Base-by-base conservation (phyloP, 2,329 filamentous ascomycete species). In the Plenodomus lindquistii region DNA sequence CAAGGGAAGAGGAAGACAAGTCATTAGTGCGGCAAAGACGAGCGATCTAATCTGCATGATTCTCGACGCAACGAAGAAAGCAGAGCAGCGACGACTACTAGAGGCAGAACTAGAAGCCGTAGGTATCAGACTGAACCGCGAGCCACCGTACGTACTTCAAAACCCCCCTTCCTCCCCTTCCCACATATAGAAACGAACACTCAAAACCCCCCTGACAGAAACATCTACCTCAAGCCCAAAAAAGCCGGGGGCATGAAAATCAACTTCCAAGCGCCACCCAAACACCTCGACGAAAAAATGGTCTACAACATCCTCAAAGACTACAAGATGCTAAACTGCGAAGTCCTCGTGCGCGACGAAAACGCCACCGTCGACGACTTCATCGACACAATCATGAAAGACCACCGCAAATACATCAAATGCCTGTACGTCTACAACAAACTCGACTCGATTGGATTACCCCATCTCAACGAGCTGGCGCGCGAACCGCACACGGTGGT, bases 371-470 rank as follows among this genome's bases (percentile, higher is more conserved):
- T 99, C 29, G 94, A 99, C 76, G 93, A 99, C 75, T 89, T 99
- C 73, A 99, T 99, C 77, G 94, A 99, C 73, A 91, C 97, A 53
- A 97, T 99, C 75, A 97, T 97, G 93, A 96, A 94, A 75, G 91
- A 97, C 70, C 94, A 99, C 79, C 82, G 94, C 69, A 99, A 96
- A 74, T 99, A 99, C 79, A 97, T 99, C 79, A 83, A 84, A 69
- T 88, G 85, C 48, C 81, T 99, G 24, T 99, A 99, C 76, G 93
- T 97, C 24, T 99, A 99, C 85, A 99, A 99, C 87, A 99, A 99
- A 78, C 96, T 99, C 76, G 94, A 99, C 77, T 87, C 85, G 71
- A 89, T 99, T 52, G 93, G 88, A 36, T 83, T 99, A 58, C 91
- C 97, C 70, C 96, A 95, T 75, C 83, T 99, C 40, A 89, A 99